These are phyloP conservation scores for Fraxinus sp. DNA, from an alignment of 305 asterid genomes.

Conservation along the genomic window DNA sequence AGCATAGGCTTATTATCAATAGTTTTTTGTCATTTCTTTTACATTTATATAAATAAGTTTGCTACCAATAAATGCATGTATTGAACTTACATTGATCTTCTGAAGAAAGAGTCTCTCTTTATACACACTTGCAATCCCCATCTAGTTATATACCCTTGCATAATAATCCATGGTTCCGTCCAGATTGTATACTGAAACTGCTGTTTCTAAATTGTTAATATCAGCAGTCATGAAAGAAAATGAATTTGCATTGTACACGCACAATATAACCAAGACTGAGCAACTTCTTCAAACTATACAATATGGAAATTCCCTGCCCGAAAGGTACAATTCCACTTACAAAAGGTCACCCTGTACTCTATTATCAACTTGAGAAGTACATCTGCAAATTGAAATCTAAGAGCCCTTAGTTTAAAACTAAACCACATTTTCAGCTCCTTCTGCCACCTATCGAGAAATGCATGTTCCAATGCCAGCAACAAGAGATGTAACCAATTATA, in stretches of 20 bases:
- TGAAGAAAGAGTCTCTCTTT: slow-evolving; percentile 11
- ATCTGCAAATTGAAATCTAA: slow-evolving; percentile 13
- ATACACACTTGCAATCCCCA: not conserved
- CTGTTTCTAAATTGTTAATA: not conserved
- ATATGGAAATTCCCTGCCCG: slow-evolving; percentile 16
- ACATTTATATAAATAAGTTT: slow-evolving; percentile 16
- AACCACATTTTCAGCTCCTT: slow-evolving; percentile 11
- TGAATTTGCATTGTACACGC: slow-evolving; percentile 16
- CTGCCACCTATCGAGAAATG: not conserved
- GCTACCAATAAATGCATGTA: slow-evolving; percentile 24
- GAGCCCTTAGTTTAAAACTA: slow-evolving; percentile 7
- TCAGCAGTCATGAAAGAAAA: slow-evolving; percentile 20
- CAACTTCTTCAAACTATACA: slow-evolving; percentile 20
- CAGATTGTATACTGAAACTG: not conserved
- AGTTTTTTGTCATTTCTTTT: not conserved
- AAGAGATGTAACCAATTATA: not conserved
- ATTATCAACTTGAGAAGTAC: slow-evolving; percentile 18
- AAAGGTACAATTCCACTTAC: slow-evolving; percentile 17
- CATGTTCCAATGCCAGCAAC: not conserved
- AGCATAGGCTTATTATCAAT: slow-evolving; percentile 10
- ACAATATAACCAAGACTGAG: slow-evolving; percentile 11
- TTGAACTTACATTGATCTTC: slow-evolving; percentile 5
- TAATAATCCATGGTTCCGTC: not conserved
- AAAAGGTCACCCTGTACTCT: slow-evolving; percentile 6
- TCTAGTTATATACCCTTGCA: not conserved